A percentile compares a stretch with the other conserved stretches of the same genome.
Evolutionary conservation across 345 rosid genomes (phyloP).

Genomic region (Leavenworthia alabamica): DNA sequence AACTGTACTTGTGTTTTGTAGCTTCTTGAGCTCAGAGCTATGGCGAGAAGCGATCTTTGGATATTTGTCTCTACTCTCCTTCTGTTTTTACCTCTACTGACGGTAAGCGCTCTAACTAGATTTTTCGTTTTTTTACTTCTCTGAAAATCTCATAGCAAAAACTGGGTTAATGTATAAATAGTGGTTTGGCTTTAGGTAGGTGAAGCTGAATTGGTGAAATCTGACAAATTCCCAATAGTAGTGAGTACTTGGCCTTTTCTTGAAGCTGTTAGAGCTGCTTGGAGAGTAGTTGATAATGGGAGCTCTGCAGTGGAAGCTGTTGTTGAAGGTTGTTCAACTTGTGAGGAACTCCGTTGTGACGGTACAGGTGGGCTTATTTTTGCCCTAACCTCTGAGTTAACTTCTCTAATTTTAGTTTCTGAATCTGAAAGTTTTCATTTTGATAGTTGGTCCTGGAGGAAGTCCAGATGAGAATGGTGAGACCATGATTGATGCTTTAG

Average conservation of each 20-base stretch:
- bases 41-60: constrained; percentile 17
- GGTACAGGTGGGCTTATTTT: constrained; percentile 57
- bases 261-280: constrained; percentile 87
- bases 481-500: constrained; percentile 82
- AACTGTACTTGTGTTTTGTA: neutral
- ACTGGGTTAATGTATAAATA: neutral
- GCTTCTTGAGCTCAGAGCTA: constrained; percentile 3
- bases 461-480: constrained; percentile 97
- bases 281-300: constrained; percentile 58
- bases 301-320: constrained; percentile 73
- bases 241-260: constrained; percentile 87
- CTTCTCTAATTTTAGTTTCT: neutral
- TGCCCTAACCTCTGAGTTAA: neutral
- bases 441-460: constrained; percentile 92
- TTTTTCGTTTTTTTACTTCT: neutral
- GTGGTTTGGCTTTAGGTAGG: constrained; percentile 32
- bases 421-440: neutral
- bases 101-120: neutral
- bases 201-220: constrained; percentile 32
- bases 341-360: constrained; percentile 82
- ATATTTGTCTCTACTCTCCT: neutral
- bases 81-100: constrained; percentile 6
- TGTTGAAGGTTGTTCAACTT: constrained; percentile 92
- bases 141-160: neutral
- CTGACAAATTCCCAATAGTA: constrained; percentile 55